These are phyloP conservation scores for Paulownia fortunei DNA, from an alignment of 257 asterid species.

Conservation along the genomic window DNA sequence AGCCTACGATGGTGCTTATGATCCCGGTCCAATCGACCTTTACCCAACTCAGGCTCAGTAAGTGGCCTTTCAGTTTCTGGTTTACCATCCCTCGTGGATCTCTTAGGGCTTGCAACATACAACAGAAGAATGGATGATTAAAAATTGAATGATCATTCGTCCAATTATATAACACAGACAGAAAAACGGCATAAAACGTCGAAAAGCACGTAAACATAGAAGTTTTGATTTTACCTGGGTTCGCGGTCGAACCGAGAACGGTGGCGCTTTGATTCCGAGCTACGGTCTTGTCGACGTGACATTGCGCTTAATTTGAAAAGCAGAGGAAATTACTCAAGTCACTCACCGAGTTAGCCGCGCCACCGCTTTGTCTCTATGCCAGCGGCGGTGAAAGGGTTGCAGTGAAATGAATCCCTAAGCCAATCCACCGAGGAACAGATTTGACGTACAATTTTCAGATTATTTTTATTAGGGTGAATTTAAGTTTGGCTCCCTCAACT, in stretches of 20 bases:
- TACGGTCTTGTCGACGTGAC: constrained; percentile 81
- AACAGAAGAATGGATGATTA: constrained; percentile 26
- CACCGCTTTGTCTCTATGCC: constrained; percentile 27
- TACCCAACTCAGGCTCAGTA: constrained; percentile 28
- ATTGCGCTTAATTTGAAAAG: constrained; percentile 28
- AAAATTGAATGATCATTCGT: neutral
- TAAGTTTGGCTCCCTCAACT: neutral
- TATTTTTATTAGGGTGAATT: neutral
- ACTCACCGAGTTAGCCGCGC: too few species aligned
- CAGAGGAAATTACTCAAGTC: neutral
- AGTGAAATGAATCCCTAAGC: constrained; percentile 25
- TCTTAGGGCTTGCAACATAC: constrained; percentile 72
- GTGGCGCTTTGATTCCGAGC: constrained; percentile 67
- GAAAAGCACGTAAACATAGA: constrained; percentile 1
- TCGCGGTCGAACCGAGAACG: constrained; percentile 84
- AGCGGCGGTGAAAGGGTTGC: constrained; percentile 31
- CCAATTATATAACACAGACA: neutral
- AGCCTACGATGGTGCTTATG: constrained; percentile 50
- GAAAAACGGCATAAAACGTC: neutral
- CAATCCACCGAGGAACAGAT: neutral
- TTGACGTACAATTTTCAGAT: neutral
- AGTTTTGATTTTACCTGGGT: constrained; percentile 62
- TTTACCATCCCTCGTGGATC: constrained; percentile 73
- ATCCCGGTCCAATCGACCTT: constrained; percentile 50
- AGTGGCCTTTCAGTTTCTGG: constrained; percentile 52